A percentile compares a stretch with the other conserved stretches of the same genome.
Evolutionary conservation across 345 rosid species (phyloP).

Genomic region (Xanthoceras sorbifolium): DNA sequence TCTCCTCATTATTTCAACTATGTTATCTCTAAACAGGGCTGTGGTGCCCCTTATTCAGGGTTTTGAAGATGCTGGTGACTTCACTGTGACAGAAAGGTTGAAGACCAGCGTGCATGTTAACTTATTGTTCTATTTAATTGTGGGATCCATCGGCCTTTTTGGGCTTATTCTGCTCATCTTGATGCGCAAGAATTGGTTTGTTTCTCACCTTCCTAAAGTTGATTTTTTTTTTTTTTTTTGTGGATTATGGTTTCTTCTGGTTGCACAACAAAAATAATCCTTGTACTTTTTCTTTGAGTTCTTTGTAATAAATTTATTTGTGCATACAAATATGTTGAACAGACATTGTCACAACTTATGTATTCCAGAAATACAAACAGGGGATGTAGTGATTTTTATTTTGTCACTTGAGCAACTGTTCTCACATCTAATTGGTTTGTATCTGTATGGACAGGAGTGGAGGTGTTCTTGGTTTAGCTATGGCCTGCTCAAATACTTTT

Average conservation of each 20-base stretch:
- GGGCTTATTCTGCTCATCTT: slow-evolving; percentile 89
- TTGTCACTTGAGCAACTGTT: slow-evolving; percentile 6
- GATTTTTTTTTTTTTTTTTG: not conserved
- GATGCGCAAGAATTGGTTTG: slow-evolving; percentile 63
- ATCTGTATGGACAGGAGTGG: slow-evolving; percentile 47
- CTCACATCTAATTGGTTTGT: slow-evolving; percentile 4
- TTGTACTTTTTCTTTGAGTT: not conserved
- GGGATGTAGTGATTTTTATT: not conserved
- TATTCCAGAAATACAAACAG: not conserved
- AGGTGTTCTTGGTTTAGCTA: slow-evolving; percentile 83
- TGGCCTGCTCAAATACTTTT: slow-evolving; percentile 99
- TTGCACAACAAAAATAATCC: not conserved
- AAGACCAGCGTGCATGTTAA: slow-evolving; percentile 91
- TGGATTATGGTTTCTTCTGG: slow-evolving; percentile 1
- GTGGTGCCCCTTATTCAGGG: slow-evolving; percentile 99
- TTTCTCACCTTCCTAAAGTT: slow-evolving; percentile 14
- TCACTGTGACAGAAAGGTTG: slow-evolving; percentile 79
- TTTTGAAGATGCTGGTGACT: slow-evolving; percentile 99
- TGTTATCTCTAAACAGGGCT: slow-evolving; percentile 88
- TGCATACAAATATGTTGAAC: not conserved
- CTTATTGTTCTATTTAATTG: slow-evolving; percentile 85
- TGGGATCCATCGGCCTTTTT: slow-evolving; percentile 83
- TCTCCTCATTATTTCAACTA: slow-evolving; percentile 49
- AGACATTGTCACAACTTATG: not conserved
- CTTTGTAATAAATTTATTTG: slow-evolving; percentile 9